Conservation (phyloP, 2,329 filamentous ascomycete genomes). For the Proliferodiscus dingleyae region DNA sequence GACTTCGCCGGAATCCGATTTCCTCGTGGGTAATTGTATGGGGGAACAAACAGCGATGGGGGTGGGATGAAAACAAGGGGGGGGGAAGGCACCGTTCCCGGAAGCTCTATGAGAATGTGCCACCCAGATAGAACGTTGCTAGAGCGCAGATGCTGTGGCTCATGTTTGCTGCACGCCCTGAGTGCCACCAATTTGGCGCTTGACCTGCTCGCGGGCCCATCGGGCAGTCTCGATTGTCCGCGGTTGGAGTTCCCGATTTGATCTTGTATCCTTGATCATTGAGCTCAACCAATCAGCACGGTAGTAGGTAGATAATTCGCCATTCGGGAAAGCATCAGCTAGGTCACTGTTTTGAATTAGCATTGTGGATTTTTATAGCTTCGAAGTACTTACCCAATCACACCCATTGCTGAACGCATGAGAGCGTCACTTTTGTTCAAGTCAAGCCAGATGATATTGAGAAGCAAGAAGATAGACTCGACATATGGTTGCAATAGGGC, state of each 20-base stretch:
- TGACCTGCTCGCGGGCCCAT: constrained; percentile 97
- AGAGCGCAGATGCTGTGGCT: constrained; percentile 21
- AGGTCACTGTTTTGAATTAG: constrained; percentile 62
- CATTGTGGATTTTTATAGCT: background rate
- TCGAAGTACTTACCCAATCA: constrained; percentile 70
- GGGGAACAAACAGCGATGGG: constrained; percentile 15
- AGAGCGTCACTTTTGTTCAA: constrained; percentile 86
- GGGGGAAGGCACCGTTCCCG: no score
- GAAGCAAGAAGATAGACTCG: constrained; percentile 78
- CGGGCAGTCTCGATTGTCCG: constrained; percentile 92
- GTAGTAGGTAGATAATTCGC: constrained; percentile 80
- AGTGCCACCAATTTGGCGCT: constrained; percentile 68
- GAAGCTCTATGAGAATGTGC: constrained; percentile 24
- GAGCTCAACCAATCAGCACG: constrained; percentile 83
- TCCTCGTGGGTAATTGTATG: constrained; percentile 11
- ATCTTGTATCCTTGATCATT: constrained; percentile 88
- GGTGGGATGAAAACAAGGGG: no score
- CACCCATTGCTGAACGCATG: constrained; percentile 92
- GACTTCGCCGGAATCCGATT: constrained; percentile 27
- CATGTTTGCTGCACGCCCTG: constrained; percentile 31
- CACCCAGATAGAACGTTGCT: constrained; percentile 23
- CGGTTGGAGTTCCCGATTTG: constrained; percentile 77
- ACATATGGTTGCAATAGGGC: constrained; percentile 71
- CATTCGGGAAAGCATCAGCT: constrained; percentile 87
- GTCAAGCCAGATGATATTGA: constrained; percentile 76